Evolutionary conservation across 257 asterid genomes (phyloP).

Genomic region (Misopates orontium): DNA sequence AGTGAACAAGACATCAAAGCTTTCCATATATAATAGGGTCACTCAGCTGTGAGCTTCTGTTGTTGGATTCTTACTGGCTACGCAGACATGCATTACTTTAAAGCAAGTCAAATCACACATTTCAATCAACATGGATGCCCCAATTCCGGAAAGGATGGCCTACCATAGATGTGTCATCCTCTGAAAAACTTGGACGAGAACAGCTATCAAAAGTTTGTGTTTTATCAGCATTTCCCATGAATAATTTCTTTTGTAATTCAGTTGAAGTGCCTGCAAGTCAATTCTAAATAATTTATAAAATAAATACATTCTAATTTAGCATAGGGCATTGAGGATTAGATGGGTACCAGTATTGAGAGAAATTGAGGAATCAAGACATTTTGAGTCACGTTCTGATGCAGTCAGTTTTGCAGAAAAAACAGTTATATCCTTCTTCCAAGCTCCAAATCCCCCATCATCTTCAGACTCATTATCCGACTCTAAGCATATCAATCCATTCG

Average conservation of each 20-base stretch:
- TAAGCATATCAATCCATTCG: conserved; percentile 50
- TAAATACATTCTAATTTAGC: conserved; percentile 16
- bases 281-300: conserved; percentile 28
- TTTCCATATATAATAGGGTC: conserved; percentile 5
- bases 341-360: conserved; percentile 40
- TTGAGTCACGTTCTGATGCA: conserved; percentile 37
- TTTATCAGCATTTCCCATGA: conserved; percentile 35
- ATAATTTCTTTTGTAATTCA: conserved; percentile 28
- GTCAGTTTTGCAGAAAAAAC: conserved; percentile 36
- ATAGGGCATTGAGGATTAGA: conserved; percentile 19
- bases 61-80: conserved; percentile 14
- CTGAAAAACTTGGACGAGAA: conserved; percentile 35
- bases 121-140: conserved; percentile 20
- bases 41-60: conserved; percentile 3
- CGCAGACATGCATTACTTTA: conserved; percentile 1
- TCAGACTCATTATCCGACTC: conserved; percentile 76
- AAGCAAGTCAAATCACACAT: conserved; percentile 15
- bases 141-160: conserved; percentile 20
- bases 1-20: too few species aligned
- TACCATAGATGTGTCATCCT: conserved; percentile 49
- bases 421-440: conserved; percentile 35
- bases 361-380: conserved; percentile 39
- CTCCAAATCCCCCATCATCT: conserved; percentile 28
- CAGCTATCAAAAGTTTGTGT: conserved; percentile 30
- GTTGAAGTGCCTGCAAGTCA: conserved; percentile 38